Conservation (phyloP, 169 alveolate species). For the Eimeria praecox region DNA sequence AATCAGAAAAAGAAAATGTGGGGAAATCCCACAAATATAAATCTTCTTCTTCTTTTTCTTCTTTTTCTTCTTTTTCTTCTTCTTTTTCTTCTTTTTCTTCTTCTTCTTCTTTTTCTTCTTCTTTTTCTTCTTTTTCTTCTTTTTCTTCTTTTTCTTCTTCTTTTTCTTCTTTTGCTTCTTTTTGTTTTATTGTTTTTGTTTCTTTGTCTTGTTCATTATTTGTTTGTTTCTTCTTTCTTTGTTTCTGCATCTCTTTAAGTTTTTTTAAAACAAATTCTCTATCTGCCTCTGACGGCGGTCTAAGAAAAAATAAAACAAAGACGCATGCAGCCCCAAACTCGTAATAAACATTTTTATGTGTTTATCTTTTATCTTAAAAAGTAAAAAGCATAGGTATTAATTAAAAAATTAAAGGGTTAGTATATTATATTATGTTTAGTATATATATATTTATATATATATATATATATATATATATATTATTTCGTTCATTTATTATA, state of each 20-base stretch:
- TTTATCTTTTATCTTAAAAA: no score
- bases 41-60: background rate
- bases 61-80: background rate
- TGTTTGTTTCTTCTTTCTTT: no score
- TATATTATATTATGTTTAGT: background rate
- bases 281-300: no score
- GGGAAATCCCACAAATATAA: background rate
- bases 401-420: background rate
- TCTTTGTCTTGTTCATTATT: background rate
- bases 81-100: background rate
- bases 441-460: background rate
- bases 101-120: background rate
- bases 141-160: background rate
- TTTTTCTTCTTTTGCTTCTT: no score
- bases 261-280: background rate
- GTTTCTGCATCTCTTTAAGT: background rate
- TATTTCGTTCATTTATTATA: background rate
- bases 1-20: background rate
- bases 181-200: no score
- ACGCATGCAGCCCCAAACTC: background rate
- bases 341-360: background rate
- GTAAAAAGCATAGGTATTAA: no score
- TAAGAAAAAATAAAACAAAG: no score
- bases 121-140: background rate
- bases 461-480: background rate